Percentiles rank a stretch among this genome's conserved stretches.
Conservation (phyloP, 495 filamentous ascomycete species). For the Xylaria longipes region DNA sequence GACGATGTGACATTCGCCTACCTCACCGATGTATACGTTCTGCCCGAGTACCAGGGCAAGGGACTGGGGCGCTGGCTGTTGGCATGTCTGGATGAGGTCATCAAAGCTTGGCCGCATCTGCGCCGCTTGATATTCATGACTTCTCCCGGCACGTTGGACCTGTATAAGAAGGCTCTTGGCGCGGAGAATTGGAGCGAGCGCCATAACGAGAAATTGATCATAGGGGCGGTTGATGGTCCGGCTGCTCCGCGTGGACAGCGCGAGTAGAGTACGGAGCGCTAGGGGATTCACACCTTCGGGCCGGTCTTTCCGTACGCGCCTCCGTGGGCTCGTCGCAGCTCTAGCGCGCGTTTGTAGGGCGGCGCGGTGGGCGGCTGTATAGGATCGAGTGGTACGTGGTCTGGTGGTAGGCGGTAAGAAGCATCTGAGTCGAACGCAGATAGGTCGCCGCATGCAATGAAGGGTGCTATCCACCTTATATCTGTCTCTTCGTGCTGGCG, state of each 20-base stretch:
- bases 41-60: conserved; percentile 59
- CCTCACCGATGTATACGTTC: conserved; percentile 71
- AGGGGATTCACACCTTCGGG: conserved; percentile 29
- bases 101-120: conserved; percentile 62
- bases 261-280: background rate
- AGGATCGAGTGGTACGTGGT: conserved; percentile 81
- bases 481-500: conserved; percentile 52
- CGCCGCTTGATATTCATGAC: conserved; percentile 62
- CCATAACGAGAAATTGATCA: conserved; percentile 30
- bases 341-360: conserved; percentile 89
- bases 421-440: conserved; percentile 94
- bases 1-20: conserved; percentile 71
- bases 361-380: conserved; percentile 97
- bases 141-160: conserved; percentile 37
- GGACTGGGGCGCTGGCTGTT: conserved; percentile 71
- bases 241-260: conserved; percentile 25
- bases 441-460: conserved; percentile 96
- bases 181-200: conserved; percentile 49
- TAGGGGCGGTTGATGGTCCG: conserved; percentile 37
- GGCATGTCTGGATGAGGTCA: conserved; percentile 59
- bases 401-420: conserved; percentile 80
- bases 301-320: conserved; percentile 82
- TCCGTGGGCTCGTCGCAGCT: conserved; percentile 76
- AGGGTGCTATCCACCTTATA: conserved; percentile 85
- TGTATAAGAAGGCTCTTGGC: conserved; percentile 58